Percentiles rank a stretch among this genome's conserved stretches.
Evolutionary conservation across 225 moss, liverwort and hornwort species (phyloP).

Genomic region (Neckera pumila): DNA sequence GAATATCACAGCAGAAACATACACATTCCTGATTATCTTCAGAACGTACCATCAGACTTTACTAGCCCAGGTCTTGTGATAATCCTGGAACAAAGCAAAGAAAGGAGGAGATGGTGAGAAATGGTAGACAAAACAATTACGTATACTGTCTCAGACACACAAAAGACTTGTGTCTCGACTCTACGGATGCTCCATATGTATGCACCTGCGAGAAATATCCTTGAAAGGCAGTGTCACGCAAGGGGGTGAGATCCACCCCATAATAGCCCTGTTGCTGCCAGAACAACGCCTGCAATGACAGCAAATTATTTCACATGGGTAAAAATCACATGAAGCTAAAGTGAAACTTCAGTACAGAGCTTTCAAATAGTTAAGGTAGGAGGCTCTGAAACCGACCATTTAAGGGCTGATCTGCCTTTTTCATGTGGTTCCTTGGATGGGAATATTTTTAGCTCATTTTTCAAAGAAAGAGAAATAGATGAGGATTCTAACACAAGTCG

Average conservation of each 20-base stretch:
- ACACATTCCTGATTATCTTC: slow-evolving; percentile 15
- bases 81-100: slow-evolving; percentile 33
- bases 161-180: slow-evolving; percentile 1
- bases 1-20: slow-evolving; percentile 4
- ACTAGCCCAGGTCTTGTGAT: slow-evolving; percentile 42
- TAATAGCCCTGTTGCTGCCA: slow-evolving; percentile 69
- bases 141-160: slow-evolving; percentile 1
- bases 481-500: no score
- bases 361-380: neutral
- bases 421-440: no score
- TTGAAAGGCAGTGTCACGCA: slow-evolving; percentile 55
- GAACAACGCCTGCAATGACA: slow-evolving; percentile 45
- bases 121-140: slow-evolving; percentile 17
- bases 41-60: slow-evolving; percentile 33
- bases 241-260: slow-evolving; percentile 51
- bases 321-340: slow-evolving; percentile 19
- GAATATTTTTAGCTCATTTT: no score
- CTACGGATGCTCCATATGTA: neutral
- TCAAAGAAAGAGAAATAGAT: no score
- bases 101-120: slow-evolving; percentile 26
- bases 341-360: neutral
- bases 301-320: slow-evolving; percentile 13
- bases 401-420: no score
- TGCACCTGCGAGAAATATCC: slow-evolving; percentile 56
- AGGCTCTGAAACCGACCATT: no score